These are phyloP conservation scores for Talaromyces amestolkiae DNA, from an alignment of 2,329 filamentous ascomycete genomes.

Conservation along the genomic window DNA sequence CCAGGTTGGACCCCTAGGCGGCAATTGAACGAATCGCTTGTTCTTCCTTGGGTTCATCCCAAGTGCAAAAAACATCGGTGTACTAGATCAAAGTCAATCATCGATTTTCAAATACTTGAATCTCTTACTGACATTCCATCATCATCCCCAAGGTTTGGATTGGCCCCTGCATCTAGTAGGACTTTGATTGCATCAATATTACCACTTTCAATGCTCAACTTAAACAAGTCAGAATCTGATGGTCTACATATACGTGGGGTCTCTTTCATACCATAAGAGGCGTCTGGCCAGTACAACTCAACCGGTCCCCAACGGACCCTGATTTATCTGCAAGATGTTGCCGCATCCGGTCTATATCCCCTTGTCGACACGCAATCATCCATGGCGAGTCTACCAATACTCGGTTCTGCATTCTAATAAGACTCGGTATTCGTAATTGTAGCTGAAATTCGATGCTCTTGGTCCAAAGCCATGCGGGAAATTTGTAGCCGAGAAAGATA, in stretches of 20 bases:
- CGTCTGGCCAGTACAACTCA: background rate
- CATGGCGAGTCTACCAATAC: background rate
- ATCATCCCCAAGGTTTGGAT: background rate
- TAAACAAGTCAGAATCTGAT: background rate
- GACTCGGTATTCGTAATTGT: background rate
- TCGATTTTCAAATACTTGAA: too few species aligned
- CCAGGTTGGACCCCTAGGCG: background rate
- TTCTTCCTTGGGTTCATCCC: constrained; percentile 9
- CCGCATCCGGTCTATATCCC: background rate
- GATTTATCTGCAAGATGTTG: background rate
- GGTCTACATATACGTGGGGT: too few species aligned
- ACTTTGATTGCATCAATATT: background rate
- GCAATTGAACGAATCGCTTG: background rate
- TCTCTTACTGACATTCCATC: background rate
- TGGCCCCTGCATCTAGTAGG: background rate
- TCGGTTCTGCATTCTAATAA: constrained; percentile 8
- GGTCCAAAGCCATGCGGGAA: constrained; percentile 9
- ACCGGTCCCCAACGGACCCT: background rate
- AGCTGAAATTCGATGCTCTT: constrained; percentile 4
- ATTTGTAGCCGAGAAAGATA: constrained; percentile 4
- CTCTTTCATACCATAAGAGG: background rate
- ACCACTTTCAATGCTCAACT: constrained; percentile 3
- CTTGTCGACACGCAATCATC: background rate
- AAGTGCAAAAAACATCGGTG: constrained; percentile 4
- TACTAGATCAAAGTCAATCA: background rate